Evolutionary conservation across 2,329 filamentous ascomycete species (phyloP).

Genomic region (Penicillium sp.): DNA sequence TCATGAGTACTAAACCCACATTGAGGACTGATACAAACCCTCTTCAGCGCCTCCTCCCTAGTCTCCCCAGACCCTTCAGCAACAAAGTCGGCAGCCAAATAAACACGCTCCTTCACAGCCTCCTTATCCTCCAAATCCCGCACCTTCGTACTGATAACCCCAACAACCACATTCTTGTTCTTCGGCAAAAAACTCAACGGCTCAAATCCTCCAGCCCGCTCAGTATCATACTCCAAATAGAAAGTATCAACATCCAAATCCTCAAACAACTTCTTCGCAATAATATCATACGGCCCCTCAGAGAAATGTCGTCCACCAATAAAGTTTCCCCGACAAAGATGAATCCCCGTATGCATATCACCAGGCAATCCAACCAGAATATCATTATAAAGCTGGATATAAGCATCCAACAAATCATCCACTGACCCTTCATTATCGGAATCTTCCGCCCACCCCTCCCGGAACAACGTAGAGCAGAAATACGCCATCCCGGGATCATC

Average conservation of each 20-base stretch:
- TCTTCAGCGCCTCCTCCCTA: slow-evolving; percentile 65
- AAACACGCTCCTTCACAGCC: slow-evolving; percentile 59
- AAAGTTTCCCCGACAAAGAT: slow-evolving; percentile 68
- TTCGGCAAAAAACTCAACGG: slow-evolving; percentile 60
- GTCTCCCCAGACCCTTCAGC: slow-evolving; percentile 64
- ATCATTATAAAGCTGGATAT: slow-evolving; percentile 75
- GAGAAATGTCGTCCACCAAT: slow-evolving; percentile 64
- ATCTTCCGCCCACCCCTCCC: slow-evolving; percentile 66
- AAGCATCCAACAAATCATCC: slow-evolving; percentile 70
- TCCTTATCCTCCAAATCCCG: slow-evolving; percentile 62
- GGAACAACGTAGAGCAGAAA: slow-evolving; percentile 71
- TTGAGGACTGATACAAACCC: slow-evolving; percentile 67
- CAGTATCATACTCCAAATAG: slow-evolving; percentile 68
- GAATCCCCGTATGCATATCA: slow-evolving; percentile 74
- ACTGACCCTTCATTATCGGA: slow-evolving; percentile 64
- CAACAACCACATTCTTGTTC: slow-evolving; percentile 62
- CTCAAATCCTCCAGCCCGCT: slow-evolving; percentile 64
- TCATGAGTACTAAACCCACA: slow-evolving; percentile 74
- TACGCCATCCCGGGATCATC: slow-evolving; percentile 68
- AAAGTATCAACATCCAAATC: slow-evolving; percentile 64
- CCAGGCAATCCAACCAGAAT: slow-evolving; percentile 60
- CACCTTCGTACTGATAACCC: slow-evolving; percentile 63
- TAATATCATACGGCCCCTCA: slow-evolving; percentile 65
- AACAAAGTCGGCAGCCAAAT: slow-evolving; percentile 64
- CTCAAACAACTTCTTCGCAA: slow-evolving; percentile 64